Evolutionary conservation across 2,329 filamentous ascomycete species (phyloP).

Genomic region (Penicillium olsonii): DNA sequence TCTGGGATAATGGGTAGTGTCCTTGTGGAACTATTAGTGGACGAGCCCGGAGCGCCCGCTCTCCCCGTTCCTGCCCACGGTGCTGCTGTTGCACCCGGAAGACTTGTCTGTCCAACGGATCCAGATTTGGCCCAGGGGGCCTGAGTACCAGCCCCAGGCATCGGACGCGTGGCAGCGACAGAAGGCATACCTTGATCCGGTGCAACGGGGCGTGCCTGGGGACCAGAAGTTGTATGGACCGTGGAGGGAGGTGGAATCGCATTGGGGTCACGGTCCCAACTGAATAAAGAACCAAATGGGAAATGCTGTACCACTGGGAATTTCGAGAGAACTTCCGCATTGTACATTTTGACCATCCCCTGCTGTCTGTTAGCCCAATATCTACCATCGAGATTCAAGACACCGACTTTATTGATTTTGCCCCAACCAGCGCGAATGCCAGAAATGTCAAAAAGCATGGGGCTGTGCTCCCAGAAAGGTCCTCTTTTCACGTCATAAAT

Average conservation of each 20-base stretch:
- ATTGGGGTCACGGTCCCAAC: slow-evolving; percentile 69
- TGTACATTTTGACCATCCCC: slow-evolving; percentile 99
- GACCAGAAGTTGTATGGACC: slow-evolving; percentile 52
- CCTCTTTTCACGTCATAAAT: slow-evolving; percentile 97
- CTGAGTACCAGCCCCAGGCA: slow-evolving; percentile 28
- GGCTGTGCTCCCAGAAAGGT: slow-evolving; percentile 96
- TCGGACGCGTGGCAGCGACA: slow-evolving; percentile 17
- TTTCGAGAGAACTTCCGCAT: slow-evolving; percentile 92
- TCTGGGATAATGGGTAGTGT: slow-evolving; percentile 22
- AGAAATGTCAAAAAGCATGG: slow-evolving; percentile 90
- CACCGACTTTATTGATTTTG: slow-evolving; percentile 82
- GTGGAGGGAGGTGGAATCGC: slow-evolving; percentile 54
- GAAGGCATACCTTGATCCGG: slow-evolving; percentile 15
- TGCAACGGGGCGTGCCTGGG: slow-evolving; percentile 26
- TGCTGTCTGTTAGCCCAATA: slow-evolving; percentile 30
- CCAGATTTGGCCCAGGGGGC: slow-evolving; percentile 38
- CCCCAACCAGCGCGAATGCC: slow-evolving; percentile 93
- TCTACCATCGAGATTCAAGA: not conserved
- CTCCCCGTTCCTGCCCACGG: slow-evolving; percentile 31
- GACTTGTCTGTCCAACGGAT: slow-evolving; percentile 15
- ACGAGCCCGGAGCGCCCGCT: slow-evolving; percentile 8
- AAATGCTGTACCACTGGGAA: slow-evolving; percentile 99
- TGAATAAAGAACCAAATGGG: slow-evolving; percentile 76
- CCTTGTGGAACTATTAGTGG: slow-evolving; percentile 2
- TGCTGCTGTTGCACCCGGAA: slow-evolving; percentile 28